Conservation (phyloP, 768 basidiomycete species). For the Boletus huronensis region DNA sequence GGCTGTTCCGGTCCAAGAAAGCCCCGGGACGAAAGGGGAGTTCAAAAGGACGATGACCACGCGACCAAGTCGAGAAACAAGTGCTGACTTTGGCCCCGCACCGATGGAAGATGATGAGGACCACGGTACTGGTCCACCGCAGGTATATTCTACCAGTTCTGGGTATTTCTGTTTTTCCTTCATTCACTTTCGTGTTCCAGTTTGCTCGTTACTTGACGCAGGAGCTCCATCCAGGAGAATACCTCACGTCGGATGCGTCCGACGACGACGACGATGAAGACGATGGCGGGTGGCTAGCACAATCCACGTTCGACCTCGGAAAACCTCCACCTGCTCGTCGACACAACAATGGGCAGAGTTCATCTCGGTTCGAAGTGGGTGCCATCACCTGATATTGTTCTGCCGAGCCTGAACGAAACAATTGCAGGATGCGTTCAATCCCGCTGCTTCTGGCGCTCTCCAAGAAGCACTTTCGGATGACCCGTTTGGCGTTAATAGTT, state of each 20-base stretch:
- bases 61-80: conserved; percentile 46
- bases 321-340: conserved; percentile 48
- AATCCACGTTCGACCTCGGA: conserved; percentile 64
- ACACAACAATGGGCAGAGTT: conserved; percentile 44
- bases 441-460: conserved; percentile 31
- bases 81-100: conserved; percentile 62
- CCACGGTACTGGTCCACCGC: conserved; percentile 43
- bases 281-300: conserved; percentile 77
- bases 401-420: not conserved
- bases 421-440: conserved; percentile 51
- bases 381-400: not conserved
- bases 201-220: conserved; percentile 78
- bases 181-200: conserved; percentile 34
- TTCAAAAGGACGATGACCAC: conserved; percentile 49
- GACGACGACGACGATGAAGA: conserved; percentile 62
- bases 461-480: conserved; percentile 42
- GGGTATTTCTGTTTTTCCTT: not conserved
- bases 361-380: conserved; percentile 57
- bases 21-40: conserved; percentile 46
- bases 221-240: conserved; percentile 64
- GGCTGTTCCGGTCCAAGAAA: conserved; percentile 19
- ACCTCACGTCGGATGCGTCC: conserved; percentile 47
- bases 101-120: conserved; percentile 47
- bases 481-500: conserved; percentile 44
- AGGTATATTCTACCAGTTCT: conserved; percentile 31